Evolutionary conservation across 495 filamentous ascomycete species (phyloP), one percentile per base, ranked within the genome.

Genomic region (Aspergillus sclerotiicarbonarius): DNA sequence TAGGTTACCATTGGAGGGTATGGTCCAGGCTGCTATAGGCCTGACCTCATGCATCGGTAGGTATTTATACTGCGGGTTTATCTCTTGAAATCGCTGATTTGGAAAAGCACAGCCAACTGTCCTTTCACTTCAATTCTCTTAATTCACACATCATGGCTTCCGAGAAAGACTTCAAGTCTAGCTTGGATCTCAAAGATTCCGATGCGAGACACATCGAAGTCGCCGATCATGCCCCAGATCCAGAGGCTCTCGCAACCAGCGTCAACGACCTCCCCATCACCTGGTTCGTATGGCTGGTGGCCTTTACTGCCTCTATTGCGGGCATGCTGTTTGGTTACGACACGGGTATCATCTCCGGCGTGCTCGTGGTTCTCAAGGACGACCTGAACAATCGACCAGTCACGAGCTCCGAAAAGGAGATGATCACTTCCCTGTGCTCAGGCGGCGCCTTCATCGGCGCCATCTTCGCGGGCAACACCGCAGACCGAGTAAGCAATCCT

Each of bases 391-490:
- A 64, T 45, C 60, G 67, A 15, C 43, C 51, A 1, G 57, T 75
- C 7, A 67, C 35, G 35, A 61, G 65, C 16, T 57, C 58, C 18
- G 76, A 80, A 55, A 73, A 80, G 51, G 78, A 80, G 59, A 55
- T 77, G n/a, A 72, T 80, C 46, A 81, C 77, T 8, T 76, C 78
- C 4, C 67, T 81, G 47, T 74, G 69, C 33, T 77, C 74, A 16
- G 78, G 71, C 15, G 80, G 77, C 31, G 80, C 78, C 2, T 76
- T 84, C 48, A 66, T 83, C 20, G 82, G 81, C 1, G 62, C 80
- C n/a, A 75, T 83, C 51, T 70, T 76, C 43, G 80, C 80, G 33
- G 80, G 80, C 15, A 66, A 72, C 25, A 73, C 76, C 1, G 81
- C 80, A 13, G 80, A 85, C 59, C 64, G 63, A 41, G 59, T 64